These are phyloP conservation scores for Tolypocladium nubicola DNA, from an alignment of 2,329 filamentous ascomycete genomes.

Conservation along the genomic window DNA sequence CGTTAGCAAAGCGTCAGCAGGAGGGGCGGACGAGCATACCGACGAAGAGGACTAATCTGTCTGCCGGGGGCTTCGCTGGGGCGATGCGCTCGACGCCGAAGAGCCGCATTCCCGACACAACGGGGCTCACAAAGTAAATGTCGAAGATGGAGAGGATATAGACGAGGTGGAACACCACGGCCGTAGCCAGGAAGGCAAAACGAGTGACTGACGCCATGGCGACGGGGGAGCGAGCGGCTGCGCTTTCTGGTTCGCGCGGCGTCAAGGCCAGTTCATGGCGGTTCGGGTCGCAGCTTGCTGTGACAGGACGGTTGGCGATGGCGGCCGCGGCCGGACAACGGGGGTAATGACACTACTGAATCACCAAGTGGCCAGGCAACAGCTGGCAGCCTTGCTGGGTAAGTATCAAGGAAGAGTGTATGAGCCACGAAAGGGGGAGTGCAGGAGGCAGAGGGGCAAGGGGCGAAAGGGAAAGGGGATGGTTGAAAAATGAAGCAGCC, in stretches of 20 bases:
- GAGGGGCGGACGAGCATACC: slow-evolving; percentile 38
- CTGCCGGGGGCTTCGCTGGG: slow-evolving; percentile 62
- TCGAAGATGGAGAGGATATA: slow-evolving; percentile 97
- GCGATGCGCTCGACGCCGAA: slow-evolving; percentile 56
- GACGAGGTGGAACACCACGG: slow-evolving; percentile 83
- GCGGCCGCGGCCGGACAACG: not conserved
- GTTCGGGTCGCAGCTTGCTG: not conserved
- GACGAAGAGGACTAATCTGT: slow-evolving; percentile 86
- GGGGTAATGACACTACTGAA: not conserved
- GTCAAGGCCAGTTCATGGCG: not conserved
- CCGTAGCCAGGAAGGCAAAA: slow-evolving; percentile 76
- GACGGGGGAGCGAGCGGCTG: slow-evolving; percentile 1
- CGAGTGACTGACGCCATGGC: slow-evolving; percentile 50
- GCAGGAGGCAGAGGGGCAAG: not conserved
- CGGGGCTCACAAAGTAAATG: slow-evolving; percentile 96
- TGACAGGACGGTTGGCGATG: not conserved
- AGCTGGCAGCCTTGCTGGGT: not conserved
- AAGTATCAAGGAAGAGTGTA: not conserved
- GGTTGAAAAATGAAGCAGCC: not conserved
- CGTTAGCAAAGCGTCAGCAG: not conserved
- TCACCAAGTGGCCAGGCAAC: not conserved
- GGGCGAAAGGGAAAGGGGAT: not conserved
- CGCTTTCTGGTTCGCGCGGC: not conserved
- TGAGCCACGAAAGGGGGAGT: not conserved
- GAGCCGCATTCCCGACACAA: slow-evolving; percentile 88